Conservation (phyloP, 2,329 filamentous ascomycete species). For the Fusarium keratoplasticum region DNA sequence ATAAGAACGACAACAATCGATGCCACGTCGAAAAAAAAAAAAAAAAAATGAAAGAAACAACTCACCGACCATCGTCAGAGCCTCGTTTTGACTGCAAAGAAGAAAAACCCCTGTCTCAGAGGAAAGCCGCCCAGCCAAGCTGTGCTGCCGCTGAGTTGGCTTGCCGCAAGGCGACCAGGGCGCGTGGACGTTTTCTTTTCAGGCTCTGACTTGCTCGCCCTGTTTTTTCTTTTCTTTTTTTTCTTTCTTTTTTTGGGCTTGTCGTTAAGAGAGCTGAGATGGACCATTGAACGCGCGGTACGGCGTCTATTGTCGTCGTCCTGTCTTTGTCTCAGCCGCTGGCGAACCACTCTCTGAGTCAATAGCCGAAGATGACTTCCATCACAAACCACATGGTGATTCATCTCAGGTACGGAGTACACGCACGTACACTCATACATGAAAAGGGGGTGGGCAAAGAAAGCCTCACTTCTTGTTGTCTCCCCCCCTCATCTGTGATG, state of each 20-base stretch:
- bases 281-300: not conserved
- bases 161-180: slow-evolving; percentile 18
- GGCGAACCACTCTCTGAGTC: not conserved
- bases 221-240: not conserved
- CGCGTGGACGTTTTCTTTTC: not conserved
- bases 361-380: not conserved
- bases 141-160: slow-evolving; percentile 6
- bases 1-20: no score
- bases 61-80: not conserved
- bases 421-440: not conserved
- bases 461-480: slow-evolving; percentile 17
- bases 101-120: slow-evolving; percentile 10
- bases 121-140: slow-evolving; percentile 7
- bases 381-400: not conserved
- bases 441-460: not conserved
- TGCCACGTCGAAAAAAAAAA: not conserved
- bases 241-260: not conserved
- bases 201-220: slow-evolving; percentile 14
- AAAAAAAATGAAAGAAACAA: not conserved
- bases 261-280: not conserved
- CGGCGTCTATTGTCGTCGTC: not conserved
- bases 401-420: not conserved
- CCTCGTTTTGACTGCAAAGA: not conserved
- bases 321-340: not conserved
- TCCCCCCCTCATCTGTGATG: not conserved